Base-by-base conservation (phyloP, 352 stramenopile genomes). In the Discostella stelligera region DNA sequence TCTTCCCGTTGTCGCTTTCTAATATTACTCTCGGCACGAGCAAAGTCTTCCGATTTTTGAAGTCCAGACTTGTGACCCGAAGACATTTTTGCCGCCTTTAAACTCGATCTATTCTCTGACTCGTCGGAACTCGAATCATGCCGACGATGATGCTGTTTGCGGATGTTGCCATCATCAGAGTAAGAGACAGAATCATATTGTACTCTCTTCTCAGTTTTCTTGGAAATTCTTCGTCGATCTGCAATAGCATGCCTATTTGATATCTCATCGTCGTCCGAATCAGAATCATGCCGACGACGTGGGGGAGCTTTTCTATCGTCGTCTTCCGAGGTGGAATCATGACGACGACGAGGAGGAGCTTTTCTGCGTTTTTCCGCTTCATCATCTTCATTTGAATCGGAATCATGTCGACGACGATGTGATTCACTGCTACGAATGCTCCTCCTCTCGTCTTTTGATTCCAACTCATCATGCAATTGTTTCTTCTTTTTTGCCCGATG, bases 61-160 rank as follows among this genome's bases (percentile, higher is more conserved):
- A 94, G 71, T 30, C 90, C 90, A 27, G 88, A 83, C 27, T 66
- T 80, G 60, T 93, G 88, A 27, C 90, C 88, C 0, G 85, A 90
- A 10, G 70, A 73, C 84, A 91, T 91, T 56, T 84, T 84, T 54
- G 65, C 50, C 52, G 56, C 49, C 18, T 73, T 60, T 2, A 61
- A 39, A 5, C 20, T 13, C 44, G 53, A 27, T 56, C 37, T 10
- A 37, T 37, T 9, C 13, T 49, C 56, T 16, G 21, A 52, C 18
- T 54, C 46, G 52, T 56, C 25, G 14, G 41, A 52, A 6, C 27
- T 37, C 3, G 62, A 71, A 44, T 71, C 62, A 21, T 71, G 62
- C 21, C 61, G 41, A 21, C 16, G 37, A 41, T 18, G 21, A 27
- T 32, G 10, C 30, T 9, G 52, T 23, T n/a, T 46, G 5, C 20